Percentiles rank a stretch among this genome's conserved stretches.
phyloP scores from a whole-genome alignment of 2,329 filamentous ascomycete genomes.

The Conoideocrella luteorostrata region DNA sequence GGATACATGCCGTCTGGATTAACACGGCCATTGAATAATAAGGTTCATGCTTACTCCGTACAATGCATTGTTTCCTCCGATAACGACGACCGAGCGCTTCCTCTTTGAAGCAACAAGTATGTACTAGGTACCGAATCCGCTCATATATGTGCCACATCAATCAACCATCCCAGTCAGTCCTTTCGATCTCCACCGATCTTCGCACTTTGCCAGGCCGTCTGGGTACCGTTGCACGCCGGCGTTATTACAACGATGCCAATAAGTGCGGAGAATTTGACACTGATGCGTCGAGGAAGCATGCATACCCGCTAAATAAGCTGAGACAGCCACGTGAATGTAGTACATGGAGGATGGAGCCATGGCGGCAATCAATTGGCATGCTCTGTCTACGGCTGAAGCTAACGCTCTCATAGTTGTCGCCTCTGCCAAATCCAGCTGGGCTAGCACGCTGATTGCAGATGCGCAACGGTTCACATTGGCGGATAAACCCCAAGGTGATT shows the following conservation, averaged over 20 bases:
- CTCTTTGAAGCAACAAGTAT: no score
- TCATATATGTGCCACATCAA: no score
- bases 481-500: slow-evolving; percentile 16
- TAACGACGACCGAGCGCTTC: no score
- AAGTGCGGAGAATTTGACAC: slow-evolving; percentile 27
- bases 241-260: slow-evolving; percentile 32
- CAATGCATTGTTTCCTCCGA: no score
- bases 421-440: not conserved
- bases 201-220: slow-evolving; percentile 22
- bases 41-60: no score
- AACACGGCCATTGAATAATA: no score
- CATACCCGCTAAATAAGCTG: slow-evolving; percentile 31
- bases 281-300: slow-evolving; percentile 25
- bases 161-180: slow-evolving; percentile 6
- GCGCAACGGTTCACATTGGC: slow-evolving; percentile 29
- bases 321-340: slow-evolving; percentile 32
- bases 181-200: slow-evolving; percentile 25
- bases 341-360: slow-evolving; percentile 27
- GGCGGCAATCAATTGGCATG: slow-evolving; percentile 26
- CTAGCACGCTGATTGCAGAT: slow-evolving; percentile 26
- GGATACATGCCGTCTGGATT: no score
- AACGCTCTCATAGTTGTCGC: slow-evolving; percentile 13
- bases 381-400: slow-evolving; percentile 24
- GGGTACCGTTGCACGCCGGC: slow-evolving; percentile 30
- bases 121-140: no score